Evolutionary conservation across 495 filamentous ascomycete genomes (phyloP), one percentile per base, ranked within the genome.

Genomic region (Aspergillus panamensis): DNA sequence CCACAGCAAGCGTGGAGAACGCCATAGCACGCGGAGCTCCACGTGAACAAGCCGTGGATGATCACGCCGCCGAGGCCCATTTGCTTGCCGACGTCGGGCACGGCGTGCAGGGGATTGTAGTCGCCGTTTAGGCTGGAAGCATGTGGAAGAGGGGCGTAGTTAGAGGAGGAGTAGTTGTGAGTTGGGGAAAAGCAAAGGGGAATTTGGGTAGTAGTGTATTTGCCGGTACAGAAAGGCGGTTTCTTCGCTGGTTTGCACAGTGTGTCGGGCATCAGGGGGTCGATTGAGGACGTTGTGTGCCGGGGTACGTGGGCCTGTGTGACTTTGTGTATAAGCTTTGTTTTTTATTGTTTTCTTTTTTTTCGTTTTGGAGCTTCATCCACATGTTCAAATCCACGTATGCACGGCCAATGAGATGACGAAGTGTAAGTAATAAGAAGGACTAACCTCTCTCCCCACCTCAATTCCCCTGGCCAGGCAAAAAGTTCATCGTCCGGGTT

Each of bases 51-150:
- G 31, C 91, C 91, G 71, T 95, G 91, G 67, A 94, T 91, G 67
- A 95, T 96, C 54, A 83, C 81, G 39, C 91, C 90, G 3, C 88
- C 89, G 64, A 94, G 94, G 32, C 91, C 90, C 89, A 95, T 92
- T 74, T 90, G 87, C 70, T 80, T 71, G 44, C 90, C 90, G 0
- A 90, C 88, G 69, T 87, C 87, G 8, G 90, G 91, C 25, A 85
- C 87, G 7, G 90, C 89, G 66, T 95, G 90, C 39, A 95, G 84
- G 25, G 91, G 91, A 76, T 94, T 95, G 69, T 95, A 95, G 71
- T 95, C 91, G 63, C 90, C 91, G 60, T 96, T 93, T 39, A 95
- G 80, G 42, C 86, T 72, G 43, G 30, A 6, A 21, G 50, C 10
- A n/a, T n/a, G n/a, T n/a, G n/a, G n/a, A n/a, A n/a, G n/a, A n/a